A percentile compares a stretch with the other conserved stretches of the same genome.
Conservation (phyloP, 768 basidiomycete species). For the Lentinula edodes region DNA sequence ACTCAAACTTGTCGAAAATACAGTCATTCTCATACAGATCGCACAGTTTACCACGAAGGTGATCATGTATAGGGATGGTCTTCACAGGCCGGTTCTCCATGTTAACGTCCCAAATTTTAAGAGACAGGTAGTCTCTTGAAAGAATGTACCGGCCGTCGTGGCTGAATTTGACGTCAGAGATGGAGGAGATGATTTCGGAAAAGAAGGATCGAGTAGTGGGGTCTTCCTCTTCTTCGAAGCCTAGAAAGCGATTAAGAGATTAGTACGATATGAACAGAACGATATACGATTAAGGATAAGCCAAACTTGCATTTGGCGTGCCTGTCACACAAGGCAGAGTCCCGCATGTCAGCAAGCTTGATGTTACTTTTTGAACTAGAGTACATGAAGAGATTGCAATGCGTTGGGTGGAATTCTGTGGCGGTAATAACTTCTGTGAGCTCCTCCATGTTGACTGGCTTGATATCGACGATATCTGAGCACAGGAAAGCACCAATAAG, state of each 20-base stretch:
- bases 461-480: constrained; percentile 98
- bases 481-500: not conserved
- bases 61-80: constrained; percentile 98
- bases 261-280: constrained; percentile 7
- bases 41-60: constrained; percentile 94
- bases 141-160: constrained; percentile 96
- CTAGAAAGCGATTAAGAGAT: constrained; percentile 34
- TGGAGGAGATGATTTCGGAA: constrained; percentile 98
- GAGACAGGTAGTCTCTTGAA: constrained; percentile 92
- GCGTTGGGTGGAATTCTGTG: constrained; percentile 95
- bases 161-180: constrained; percentile 99
- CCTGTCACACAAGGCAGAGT: constrained; percentile 92
- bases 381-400: constrained; percentile 99
- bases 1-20: constrained; percentile 99
- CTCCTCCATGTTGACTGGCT: constrained; percentile 99
- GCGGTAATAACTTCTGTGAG: constrained; percentile 99
- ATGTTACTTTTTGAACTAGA: constrained; percentile 99
- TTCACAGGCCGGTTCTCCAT: constrained; percentile 97
- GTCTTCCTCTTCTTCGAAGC: constrained; percentile 99
- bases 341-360: constrained; percentile 99
- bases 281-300: not conserved
- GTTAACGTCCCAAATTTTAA: constrained; percentile 99
- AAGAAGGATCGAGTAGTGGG: constrained; percentile 97
- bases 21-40: constrained; percentile 99
- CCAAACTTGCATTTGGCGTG: constrained; percentile 85